A percentile compares a stretch with the other conserved stretches of the same genome.
phyloP scores from a whole-genome alignment of 163 green algal genomes.

The Chlorella variabilis region DNA sequence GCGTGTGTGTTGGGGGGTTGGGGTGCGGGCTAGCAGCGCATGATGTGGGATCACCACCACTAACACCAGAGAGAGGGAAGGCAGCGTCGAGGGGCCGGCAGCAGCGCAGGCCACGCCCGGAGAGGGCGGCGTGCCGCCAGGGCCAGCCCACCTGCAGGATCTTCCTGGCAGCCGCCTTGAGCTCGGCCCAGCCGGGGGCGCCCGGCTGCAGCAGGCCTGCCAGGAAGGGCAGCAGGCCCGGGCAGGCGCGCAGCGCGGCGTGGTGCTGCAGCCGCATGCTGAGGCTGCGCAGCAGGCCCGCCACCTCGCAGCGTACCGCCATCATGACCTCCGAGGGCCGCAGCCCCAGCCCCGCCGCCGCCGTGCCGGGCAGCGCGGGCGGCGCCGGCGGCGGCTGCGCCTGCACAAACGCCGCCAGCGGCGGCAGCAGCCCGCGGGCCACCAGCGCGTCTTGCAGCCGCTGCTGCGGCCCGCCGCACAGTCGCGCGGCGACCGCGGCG shows the following conservation, averaged over 20 bases:
- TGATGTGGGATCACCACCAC: too few species aligned
- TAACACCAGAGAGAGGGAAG: too few species aligned
- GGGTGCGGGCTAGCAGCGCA: too few species aligned
- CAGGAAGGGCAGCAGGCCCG: conserved; percentile 19
- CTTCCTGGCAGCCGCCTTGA: conserved; percentile 4
- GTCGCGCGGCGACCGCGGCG: background rate
- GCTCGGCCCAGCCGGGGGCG: conserved; percentile 2
- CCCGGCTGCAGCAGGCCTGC: conserved; percentile 8
- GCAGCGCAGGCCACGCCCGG: too few species aligned
- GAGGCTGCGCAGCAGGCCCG: conserved; percentile 13
- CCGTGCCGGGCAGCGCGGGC: background rate
- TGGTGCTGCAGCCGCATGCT: conserved; percentile 25
- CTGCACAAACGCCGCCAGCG: background rate
- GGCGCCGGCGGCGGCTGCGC: background rate
- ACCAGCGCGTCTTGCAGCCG: conserved; percentile 7
- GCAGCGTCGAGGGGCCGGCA: too few species aligned
- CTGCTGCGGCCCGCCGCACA: conserved; percentile 1
- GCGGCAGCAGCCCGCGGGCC: conserved; percentile 7
- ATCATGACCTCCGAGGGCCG: background rate
- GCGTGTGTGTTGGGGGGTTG: too few species aligned
- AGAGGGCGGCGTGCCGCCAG: background rate
- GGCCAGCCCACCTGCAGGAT: background rate
- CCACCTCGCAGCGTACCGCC: conserved; percentile 17
- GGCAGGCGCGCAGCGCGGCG: conserved; percentile 26
- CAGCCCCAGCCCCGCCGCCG: background rate